A percentile compares a stretch with the other conserved stretches of the same genome.
These are phyloP conservation scores for Puccinellia tenuiflora DNA, from an alignment of 176 grass and related monocot species.

Conservation along the genomic window DNA sequence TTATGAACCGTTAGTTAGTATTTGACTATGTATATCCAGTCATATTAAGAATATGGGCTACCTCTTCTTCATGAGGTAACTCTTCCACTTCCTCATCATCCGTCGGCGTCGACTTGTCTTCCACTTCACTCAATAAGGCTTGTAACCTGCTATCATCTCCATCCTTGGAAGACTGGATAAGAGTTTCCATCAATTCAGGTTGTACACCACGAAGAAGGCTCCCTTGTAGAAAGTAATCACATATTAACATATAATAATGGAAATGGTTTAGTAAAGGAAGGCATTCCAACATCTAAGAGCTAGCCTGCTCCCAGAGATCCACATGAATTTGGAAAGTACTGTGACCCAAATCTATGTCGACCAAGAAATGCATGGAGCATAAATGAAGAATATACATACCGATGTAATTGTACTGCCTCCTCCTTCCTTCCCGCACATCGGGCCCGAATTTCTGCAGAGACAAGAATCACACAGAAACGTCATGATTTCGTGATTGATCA, in stretches of 20 bases:
- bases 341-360: background rate
- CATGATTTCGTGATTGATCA: background rate
- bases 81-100: slow-evolving; percentile 55
- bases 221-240: slow-evolving; percentile 43
- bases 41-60: slow-evolving; percentile 13
- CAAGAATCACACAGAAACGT: background rate
- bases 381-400: slow-evolving; percentile 32
- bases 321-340: background rate
- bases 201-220: slow-evolving; percentile 73
- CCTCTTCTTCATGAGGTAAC: slow-evolving; percentile 44
- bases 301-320: background rate
- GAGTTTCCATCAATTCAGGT: slow-evolving; percentile 88
- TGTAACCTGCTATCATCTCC: slow-evolving; percentile 53
- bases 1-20: background rate
- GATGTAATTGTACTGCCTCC: slow-evolving; percentile 94
- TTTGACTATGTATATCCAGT: slow-evolving; percentile 1
- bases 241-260: background rate
- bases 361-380: background rate
- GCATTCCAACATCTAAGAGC: background rate
- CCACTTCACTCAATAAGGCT: slow-evolving; percentile 32
- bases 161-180: slow-evolving; percentile 84
- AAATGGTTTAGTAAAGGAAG: background rate
- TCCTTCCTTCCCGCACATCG: slow-evolving; percentile 82
- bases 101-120: slow-evolving; percentile 7
- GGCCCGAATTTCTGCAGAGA: slow-evolving; percentile 65